Evolutionary conservation across 345 rosid species (phyloP).

Genomic region (Syzygium aromaticum): DNA sequence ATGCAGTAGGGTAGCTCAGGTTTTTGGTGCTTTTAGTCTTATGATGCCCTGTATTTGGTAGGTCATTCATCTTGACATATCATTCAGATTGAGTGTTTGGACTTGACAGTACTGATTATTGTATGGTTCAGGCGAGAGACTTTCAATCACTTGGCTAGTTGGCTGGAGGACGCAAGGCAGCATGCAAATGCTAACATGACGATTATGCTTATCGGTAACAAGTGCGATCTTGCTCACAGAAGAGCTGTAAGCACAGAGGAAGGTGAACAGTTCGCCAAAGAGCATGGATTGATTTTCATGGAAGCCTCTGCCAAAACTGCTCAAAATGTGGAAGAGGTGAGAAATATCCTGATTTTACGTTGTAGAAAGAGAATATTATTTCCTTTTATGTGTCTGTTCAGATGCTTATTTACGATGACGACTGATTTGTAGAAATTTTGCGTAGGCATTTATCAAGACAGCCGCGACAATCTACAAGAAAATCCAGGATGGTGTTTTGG

Average conservation of each 20-base stretch:
- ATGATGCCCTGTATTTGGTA: not conserved
- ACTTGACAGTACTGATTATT: not conserved
- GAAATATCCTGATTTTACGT: not conserved
- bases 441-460: conserved; percentile 83
- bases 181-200: conserved; percentile 98
- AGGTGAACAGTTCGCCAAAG: conserved; percentile 95
- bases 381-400: not conserved
- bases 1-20: not conserved
- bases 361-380: not conserved
- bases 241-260: conserved; percentile 94
- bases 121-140: conserved; percentile 66
- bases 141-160: conserved; percentile 89
- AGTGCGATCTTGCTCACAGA: conserved; percentile 92
- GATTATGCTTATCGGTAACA: conserved; percentile 90
- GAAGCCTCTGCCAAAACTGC: conserved; percentile 99
- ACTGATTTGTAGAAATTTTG: not conserved
- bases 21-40: not conserved
- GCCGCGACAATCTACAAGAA: conserved; percentile 92
- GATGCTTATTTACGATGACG: not conserved
- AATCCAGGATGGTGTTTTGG: conserved; percentile 96
- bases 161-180: conserved; percentile 98
- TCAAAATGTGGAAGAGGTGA: conserved; percentile 94
- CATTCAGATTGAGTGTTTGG: not conserved
- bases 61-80: not conserved
- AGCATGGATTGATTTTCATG: conserved; percentile 94